Base-by-base conservation (phyloP, 2,329 filamentous ascomycete species). In the Pseudogymnoascus verrucosus region DNA sequence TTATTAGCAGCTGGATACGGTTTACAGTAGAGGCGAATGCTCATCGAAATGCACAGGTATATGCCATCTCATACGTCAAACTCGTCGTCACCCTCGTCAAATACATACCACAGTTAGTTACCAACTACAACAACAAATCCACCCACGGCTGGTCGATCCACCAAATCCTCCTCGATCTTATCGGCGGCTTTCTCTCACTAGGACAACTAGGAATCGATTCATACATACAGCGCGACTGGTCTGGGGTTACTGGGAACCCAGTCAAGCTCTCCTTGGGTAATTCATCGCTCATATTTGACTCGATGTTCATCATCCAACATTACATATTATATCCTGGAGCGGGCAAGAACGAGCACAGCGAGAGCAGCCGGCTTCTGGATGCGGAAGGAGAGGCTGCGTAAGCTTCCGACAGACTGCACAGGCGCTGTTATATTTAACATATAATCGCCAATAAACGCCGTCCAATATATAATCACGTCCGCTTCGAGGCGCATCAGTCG, bases 211-310 rank as follows among this genome's bases (percentile, higher is more conserved):
- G 88, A 21, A 87, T 98, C 66, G 95, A 98, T 77, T 92, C 91
- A 65, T 91, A 88, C 64, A 77, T 96, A 39, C 87, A 95, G 74
- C 83, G 82, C 63, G 91, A 96, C 77, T 97, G 93, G 93, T 89
- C 88, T 59, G 95, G 93, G 21, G 81, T 98, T 64, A 92, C 88
- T 0, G 93, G 93, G 1, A 98, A 98, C 74, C 91, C 92, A 0
- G 88, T 95, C 69, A 99, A 98, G 78, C 86, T 98, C 64, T 86
- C 87, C 2, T 81, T 98, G 44, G 89, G 90, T 12, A 93, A 96
- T 71, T 85, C 96, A 54, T 91, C 88, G 64, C 88, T 98, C 70
- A 74, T 90, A 2, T 98, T 96, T 74, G 93, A 98, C 73, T 67
- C 89, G 34, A 80, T 96, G 60, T 98, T 98, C 73, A 88, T 98